A percentile compares a stretch with the other conserved stretches of the same genome.
Evolutionary conservation across 1,284 basidiomycete genomes (phyloP).

Genomic region (Peniophora sp.): DNA sequence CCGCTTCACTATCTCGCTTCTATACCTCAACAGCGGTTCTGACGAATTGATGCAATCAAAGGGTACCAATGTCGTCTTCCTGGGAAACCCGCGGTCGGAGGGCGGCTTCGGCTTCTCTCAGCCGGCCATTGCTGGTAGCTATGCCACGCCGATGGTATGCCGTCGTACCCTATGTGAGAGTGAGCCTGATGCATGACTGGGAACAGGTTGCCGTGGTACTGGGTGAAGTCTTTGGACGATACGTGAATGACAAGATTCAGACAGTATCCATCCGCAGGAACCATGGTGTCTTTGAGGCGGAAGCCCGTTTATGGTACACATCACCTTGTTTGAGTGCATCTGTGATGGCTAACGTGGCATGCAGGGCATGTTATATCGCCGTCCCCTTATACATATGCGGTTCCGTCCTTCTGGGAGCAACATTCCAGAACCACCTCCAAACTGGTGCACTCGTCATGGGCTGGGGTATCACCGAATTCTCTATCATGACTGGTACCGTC

Average conservation of each 20-base stretch:
- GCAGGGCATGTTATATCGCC: slow-evolving; percentile 58
- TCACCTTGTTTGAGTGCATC: background rate
- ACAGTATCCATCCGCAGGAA: slow-evolving; percentile 48
- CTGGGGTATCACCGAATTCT: slow-evolving; percentile 56
- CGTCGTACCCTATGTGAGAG: background rate
- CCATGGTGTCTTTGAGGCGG: slow-evolving; percentile 64
- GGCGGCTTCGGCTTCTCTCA: slow-evolving; percentile 48
- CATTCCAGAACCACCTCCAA: slow-evolving; percentile 49
- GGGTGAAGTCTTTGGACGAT: slow-evolving; percentile 62
- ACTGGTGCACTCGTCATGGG: slow-evolving; percentile 53
- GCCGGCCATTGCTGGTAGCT: slow-evolving; percentile 47
- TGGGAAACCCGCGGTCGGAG: slow-evolving; percentile 45
- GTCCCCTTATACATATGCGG: slow-evolving; percentile 57
- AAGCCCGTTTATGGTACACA: slow-evolving; percentile 57
- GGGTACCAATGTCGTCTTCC: slow-evolving; percentile 49
- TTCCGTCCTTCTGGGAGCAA: slow-evolving; percentile 51
- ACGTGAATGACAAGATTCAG: slow-evolving; percentile 61
- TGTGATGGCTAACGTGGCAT: background rate
- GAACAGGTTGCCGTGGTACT: slow-evolving; percentile 56
- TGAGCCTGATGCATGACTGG: too few species aligned
- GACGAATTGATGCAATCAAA: slow-evolving; percentile 29
- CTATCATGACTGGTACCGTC: slow-evolving; percentile 60
- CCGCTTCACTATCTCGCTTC: background rate
- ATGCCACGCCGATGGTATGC: slow-evolving; percentile 58
- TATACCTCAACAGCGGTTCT: slow-evolving; percentile 24